Conservation (phyloP, 352 stramenopile genomes). For the Globisporangium parvum region DNA sequence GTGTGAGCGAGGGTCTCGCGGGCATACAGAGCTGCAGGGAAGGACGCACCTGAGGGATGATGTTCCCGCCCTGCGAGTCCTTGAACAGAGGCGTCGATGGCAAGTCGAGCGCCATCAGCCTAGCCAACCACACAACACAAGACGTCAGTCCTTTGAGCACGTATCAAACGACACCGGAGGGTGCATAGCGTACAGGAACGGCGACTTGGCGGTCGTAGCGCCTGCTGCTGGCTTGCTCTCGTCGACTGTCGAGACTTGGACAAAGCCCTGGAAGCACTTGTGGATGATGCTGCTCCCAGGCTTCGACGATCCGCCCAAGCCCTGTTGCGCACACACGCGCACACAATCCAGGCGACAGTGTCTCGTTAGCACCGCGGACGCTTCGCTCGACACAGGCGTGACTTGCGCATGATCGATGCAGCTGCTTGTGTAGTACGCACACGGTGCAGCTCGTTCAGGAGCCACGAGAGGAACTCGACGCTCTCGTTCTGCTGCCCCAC, state of each 20-base stretch:
- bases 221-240: slow-evolving; percentile 36
- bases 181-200: slow-evolving; percentile 51
- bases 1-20: neutral
- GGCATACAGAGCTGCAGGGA: neutral
- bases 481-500: slow-evolving; percentile 93
- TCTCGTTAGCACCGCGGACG: neutral
- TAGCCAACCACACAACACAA: slow-evolving; percentile 19
- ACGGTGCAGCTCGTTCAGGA: slow-evolving; percentile 93
- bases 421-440: slow-evolving; percentile 19
- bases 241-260: slow-evolving; percentile 89
- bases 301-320: slow-evolving; percentile 80
- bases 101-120: slow-evolving; percentile 96
- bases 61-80: slow-evolving; percentile 94
- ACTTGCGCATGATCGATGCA: neutral
- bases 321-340: slow-evolving; percentile 22
- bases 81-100: slow-evolving; percentile 98
- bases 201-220: slow-evolving; percentile 37
- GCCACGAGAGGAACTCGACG: slow-evolving; percentile 95
- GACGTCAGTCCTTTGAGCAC: neutral
- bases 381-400: no score
- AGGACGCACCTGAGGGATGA: slow-evolving; percentile 89
- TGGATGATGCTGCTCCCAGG: slow-evolving; percentile 91
- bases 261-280: slow-evolving; percentile 94
- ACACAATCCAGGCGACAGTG: neutral
- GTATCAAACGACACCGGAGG: neutral